Conservation (phyloP, 257 asterid genomes). For the Lithospermum erythrorhizon region DNA sequence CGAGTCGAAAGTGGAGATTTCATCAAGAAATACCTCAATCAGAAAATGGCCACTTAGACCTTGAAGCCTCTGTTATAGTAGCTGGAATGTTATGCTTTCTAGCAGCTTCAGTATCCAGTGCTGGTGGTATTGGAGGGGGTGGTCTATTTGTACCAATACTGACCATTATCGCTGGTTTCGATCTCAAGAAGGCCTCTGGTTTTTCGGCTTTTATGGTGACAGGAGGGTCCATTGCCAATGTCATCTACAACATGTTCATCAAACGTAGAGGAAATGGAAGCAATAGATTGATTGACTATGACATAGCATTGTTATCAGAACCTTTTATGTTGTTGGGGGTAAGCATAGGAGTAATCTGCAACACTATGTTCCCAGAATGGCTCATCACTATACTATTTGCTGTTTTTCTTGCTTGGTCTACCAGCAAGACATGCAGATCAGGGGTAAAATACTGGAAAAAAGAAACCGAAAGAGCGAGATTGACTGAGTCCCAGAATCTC, state of each 20-base stretch:
- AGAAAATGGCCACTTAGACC: conserved; percentile 8
- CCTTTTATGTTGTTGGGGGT: conserved; percentile 86
- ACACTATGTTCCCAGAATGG: conserved; percentile 71
- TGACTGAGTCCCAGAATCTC: conserved; percentile 9
- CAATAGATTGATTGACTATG: conserved; percentile 44
- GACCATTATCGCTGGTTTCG: conserved; percentile 45
- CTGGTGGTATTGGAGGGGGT: conserved; percentile 92
- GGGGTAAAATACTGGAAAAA: conserved; percentile 49
- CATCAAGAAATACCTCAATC: background rate
- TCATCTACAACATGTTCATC: conserved; percentile 23
- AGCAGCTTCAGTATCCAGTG: conserved; percentile 71
- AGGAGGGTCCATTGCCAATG: conserved; percentile 71
- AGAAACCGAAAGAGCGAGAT: conserved; percentile 34
- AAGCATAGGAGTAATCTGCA: conserved; percentile 62
- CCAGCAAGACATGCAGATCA: conserved; percentile 53
- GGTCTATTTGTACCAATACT: conserved; percentile 67
- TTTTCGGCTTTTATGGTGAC: conserved; percentile 79
- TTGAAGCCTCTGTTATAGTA: conserved; percentile 12
- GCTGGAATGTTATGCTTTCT: conserved; percentile 40
- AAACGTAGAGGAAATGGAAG: conserved; percentile 13
- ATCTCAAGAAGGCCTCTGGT: conserved; percentile 55
- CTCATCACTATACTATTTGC: conserved; percentile 48
- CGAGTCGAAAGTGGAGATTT: conserved; percentile 6
- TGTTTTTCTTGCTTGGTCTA: conserved; percentile 49
- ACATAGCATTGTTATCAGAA: conserved; percentile 64